These are phyloP conservation scores for Suhomyces terraborum DNA, from an alignment of 1,139 yeast species.

Conservation along the genomic window DNA sequence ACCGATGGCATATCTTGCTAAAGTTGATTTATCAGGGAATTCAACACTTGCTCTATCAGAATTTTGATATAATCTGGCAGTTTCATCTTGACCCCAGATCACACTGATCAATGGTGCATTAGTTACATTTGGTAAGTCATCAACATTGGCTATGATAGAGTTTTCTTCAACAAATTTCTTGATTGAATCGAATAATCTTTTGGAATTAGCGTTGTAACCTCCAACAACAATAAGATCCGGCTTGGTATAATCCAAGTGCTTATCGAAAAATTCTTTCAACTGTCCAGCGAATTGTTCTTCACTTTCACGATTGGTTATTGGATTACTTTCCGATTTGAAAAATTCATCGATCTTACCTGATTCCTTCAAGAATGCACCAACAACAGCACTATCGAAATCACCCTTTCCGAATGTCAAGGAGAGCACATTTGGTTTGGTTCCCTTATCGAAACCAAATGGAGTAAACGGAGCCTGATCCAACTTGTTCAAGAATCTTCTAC, in stretches of 20 bases:
- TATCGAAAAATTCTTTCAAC: slow-evolving; percentile 46
- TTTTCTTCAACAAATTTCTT: slow-evolving; percentile 60
- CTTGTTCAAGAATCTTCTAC: slow-evolving; percentile 66
- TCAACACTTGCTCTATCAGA: slow-evolving; percentile 76
- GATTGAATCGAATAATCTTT: slow-evolving; percentile 60
- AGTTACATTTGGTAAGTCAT: slow-evolving; percentile 39
- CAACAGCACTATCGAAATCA: slow-evolving; percentile 79
- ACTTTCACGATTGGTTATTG: slow-evolving; percentile 57
- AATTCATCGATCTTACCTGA: slow-evolving; percentile 77
- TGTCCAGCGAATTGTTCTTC: slow-evolving; percentile 59
- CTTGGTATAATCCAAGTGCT: slow-evolving; percentile 35
- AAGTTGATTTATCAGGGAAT: slow-evolving; percentile 82
- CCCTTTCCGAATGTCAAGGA: slow-evolving; percentile 88
- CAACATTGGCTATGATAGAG: slow-evolving; percentile 56
- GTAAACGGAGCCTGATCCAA: slow-evolving; percentile 93
- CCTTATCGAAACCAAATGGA: slow-evolving; percentile 74
- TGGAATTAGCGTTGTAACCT: slow-evolving; percentile 79
- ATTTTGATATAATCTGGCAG: slow-evolving; percentile 84
- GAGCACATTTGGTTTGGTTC: slow-evolving; percentile 82
- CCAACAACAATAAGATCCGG: slow-evolving; percentile 92
- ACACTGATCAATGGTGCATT: slow-evolving; percentile 54
- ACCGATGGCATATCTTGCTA: slow-evolving; percentile 85
- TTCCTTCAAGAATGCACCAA: slow-evolving; percentile 78
- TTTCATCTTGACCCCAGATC: slow-evolving; percentile 90
- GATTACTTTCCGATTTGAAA: slow-evolving; percentile 75